Evolutionary conservation across 148 eudicot species (phyloP).

Genomic region (Nyssa sinensis): DNA sequence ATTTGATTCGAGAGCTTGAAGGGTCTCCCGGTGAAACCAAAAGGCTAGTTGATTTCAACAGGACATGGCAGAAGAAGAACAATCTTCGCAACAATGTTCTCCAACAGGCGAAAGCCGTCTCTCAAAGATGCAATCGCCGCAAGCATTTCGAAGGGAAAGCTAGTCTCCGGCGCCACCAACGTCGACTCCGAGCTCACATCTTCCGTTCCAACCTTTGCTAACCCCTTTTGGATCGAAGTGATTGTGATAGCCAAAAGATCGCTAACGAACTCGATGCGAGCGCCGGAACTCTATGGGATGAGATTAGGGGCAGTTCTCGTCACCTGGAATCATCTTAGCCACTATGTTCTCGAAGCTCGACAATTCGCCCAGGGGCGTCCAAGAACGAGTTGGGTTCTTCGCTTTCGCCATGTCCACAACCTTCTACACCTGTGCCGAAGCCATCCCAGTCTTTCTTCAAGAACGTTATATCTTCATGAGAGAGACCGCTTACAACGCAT

Average conservation of each 20-base stretch:
- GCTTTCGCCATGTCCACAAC: conserved; percentile 94
- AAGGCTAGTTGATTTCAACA: conserved; percentile 51
- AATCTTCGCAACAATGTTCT: not conserved
- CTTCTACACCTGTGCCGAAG: conserved; percentile 89
- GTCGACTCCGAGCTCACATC: conserved; percentile 35
- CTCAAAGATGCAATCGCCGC: conserved; percentile 67
- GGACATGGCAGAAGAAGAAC: conserved; percentile 40
- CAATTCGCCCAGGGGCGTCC: conserved; percentile 62
- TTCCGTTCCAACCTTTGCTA: conserved; percentile 59
- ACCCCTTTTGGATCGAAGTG: conserved; percentile 74
- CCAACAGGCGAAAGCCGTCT: conserved; percentile 28
- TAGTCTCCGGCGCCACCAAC: conserved; percentile 60
- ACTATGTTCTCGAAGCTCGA: conserved; percentile 70
- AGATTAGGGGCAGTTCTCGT: conserved; percentile 64
- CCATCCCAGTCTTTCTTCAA: conserved; percentile 69
- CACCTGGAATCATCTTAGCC: conserved; percentile 72
- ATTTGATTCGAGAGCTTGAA: conserved; percentile 70
- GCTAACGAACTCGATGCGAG: conserved; percentile 53
- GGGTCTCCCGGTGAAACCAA: conserved; percentile 46
- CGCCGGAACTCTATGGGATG: conserved; percentile 68
- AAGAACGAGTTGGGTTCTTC: conserved; percentile 72
- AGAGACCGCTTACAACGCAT: conserved; percentile 73
- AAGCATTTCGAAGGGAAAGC: conserved; percentile 75
- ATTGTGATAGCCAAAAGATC: conserved; percentile 65
- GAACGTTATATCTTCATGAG: conserved; percentile 73